A percentile compares a stretch with the other conserved stretches of the same genome.
Evolutionary conservation across 2,329 filamentous ascomycete species (phyloP).

Genomic region (Xylariaceae sp.): DNA sequence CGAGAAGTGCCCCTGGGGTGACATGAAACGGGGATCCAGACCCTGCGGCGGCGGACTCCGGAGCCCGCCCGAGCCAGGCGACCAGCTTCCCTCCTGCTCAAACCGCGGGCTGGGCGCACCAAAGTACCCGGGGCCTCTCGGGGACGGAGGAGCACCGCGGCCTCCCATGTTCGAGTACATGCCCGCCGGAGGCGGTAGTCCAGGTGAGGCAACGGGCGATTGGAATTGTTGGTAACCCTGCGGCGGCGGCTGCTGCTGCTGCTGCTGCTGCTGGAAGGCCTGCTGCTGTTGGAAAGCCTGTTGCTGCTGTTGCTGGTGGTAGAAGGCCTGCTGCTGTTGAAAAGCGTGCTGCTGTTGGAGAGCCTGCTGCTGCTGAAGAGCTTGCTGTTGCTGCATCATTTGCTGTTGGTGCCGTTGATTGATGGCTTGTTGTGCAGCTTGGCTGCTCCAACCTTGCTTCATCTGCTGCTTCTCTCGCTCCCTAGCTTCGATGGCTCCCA

Average conservation of each 20-base stretch:
- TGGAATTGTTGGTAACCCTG: constrained; percentile 27
- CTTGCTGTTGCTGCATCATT: constrained; percentile 44
- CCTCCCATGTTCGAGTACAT: constrained; percentile 26
- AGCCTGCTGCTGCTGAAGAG: too few relatives aligned
- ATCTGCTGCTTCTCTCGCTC: constrained; percentile 70
- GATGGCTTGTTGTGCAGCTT: constrained; percentile 67
- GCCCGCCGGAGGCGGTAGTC: constrained; percentile 20
- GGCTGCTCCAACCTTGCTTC: constrained; percentile 60
- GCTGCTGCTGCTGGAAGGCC: too few relatives aligned
- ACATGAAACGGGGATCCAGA: constrained; percentile 20
- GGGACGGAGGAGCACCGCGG: constrained; percentile 5
- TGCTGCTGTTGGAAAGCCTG: constrained; percentile 52
- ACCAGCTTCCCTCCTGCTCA: constrained; percentile 28
- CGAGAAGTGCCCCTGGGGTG: constrained; percentile 13
- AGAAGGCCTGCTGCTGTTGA: too few relatives aligned
- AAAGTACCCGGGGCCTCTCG: constrained; percentile 15
- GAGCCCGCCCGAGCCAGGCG: constrained; percentile 16
- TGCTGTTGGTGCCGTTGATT: constrained; percentile 46
- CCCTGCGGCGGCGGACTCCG: constrained; percentile 20
- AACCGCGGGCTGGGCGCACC: constrained; percentile 21
- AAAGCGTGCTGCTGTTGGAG: too few relatives aligned
- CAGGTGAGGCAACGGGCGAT: constrained; percentile 17
- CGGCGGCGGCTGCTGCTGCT: too few relatives aligned
- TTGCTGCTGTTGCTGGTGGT: constrained; percentile 48
- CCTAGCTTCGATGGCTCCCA: constrained; percentile 71